A percentile compares a stretch with the other conserved stretches of the same genome.
Conservation (phyloP, 805 yeast genomes). For the Yarrowia sp. region DNA sequence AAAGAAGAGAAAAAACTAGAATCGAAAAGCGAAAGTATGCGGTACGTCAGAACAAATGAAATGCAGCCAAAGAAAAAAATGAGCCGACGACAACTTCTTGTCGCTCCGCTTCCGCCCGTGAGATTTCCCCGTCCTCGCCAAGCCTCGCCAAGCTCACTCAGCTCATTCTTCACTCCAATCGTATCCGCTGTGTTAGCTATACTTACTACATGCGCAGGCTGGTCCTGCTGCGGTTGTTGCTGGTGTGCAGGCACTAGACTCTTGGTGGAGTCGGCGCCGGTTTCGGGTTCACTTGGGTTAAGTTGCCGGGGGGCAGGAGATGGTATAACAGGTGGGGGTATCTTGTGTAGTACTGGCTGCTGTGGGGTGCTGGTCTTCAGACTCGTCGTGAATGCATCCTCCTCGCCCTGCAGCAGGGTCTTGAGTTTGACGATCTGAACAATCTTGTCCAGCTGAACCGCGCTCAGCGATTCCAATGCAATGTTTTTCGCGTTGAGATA, state of each 20-base stretch:
- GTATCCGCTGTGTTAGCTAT: slow-evolving; percentile 5
- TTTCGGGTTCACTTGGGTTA: background rate
- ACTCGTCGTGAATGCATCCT: slow-evolving; percentile 9
- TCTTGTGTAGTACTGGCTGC: slow-evolving; percentile 10
- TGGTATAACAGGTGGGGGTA: background rate
- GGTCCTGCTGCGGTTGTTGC: background rate
- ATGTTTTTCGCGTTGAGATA: background rate
- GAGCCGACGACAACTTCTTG: background rate
- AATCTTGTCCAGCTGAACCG: slow-evolving; percentile 18
- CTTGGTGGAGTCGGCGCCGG: background rate
- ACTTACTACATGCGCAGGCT: slow-evolving; percentile 7
- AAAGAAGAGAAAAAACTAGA: background rate
- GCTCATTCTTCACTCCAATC: background rate
- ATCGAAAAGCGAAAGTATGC: background rate
- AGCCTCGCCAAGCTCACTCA: background rate
- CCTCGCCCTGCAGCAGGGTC: slow-evolving; percentile 3
- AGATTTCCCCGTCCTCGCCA: background rate
- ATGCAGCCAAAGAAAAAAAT: background rate
- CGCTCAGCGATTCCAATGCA: slow-evolving; percentile 12
- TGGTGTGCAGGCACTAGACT: background rate
- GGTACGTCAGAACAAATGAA: background rate
- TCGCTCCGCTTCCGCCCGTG: background rate
- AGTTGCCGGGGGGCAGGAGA: background rate
- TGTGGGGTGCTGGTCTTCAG: background rate
- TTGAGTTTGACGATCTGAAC: slow-evolving; percentile 6